phyloP scores from a whole-genome alignment of 2,329 filamentous ascomycete species.

The Byssochlamys sp. region DNA sequence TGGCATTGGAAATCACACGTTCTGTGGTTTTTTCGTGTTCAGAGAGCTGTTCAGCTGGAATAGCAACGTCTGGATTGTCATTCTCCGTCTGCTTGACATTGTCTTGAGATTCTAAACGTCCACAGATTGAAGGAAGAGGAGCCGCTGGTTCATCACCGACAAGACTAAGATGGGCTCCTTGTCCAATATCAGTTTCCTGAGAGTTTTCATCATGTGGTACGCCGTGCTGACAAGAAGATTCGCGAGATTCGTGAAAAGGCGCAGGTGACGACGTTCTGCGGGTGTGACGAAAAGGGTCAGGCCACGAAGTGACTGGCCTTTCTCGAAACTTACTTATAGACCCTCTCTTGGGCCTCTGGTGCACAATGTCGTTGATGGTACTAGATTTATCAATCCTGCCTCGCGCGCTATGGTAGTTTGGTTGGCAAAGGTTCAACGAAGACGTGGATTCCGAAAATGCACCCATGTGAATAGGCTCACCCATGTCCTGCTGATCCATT shows the following conservation, averaged over 20 bases:
- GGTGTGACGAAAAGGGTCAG: not conserved
- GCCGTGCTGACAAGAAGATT: not conserved
- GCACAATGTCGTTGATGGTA: not conserved
- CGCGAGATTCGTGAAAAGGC: not conserved
- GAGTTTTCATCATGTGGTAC: not conserved
- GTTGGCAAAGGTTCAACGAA: not conserved
- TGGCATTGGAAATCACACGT: not conserved
- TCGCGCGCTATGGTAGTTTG: not conserved
- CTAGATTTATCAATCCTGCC: not conserved
- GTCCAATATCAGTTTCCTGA: not conserved
- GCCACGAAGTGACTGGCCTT: not conserved
- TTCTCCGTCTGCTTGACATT: not conserved
- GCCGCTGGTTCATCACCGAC: not conserved
- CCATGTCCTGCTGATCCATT: not conserved
- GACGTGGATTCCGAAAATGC: not conserved
- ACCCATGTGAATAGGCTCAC: not conserved
- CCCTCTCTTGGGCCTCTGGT: not conserved
- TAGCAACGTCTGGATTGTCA: not conserved
- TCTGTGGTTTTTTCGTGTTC: not conserved
- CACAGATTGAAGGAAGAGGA: not conserved
- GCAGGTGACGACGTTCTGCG: not conserved
- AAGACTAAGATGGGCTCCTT: not conserved
- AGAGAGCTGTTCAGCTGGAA: not conserved
- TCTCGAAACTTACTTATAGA: not conserved
- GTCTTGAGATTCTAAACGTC: not conserved